These are phyloP conservation scores for Fusarium hostae DNA, from an alignment of 2,329 filamentous ascomycete genomes.

Conservation along the genomic window DNA sequence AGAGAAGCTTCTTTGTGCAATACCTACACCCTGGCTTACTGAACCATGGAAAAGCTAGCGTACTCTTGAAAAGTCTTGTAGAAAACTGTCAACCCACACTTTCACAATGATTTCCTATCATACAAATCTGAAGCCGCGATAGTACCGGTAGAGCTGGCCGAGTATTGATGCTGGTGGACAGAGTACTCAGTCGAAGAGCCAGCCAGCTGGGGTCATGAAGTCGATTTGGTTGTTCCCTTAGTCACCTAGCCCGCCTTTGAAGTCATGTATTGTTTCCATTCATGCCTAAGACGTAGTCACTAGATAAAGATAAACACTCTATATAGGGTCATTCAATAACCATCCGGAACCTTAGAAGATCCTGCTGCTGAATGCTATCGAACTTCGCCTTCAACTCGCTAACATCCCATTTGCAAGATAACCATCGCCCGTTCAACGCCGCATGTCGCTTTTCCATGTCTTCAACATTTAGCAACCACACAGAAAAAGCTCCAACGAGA, in stretches of 20 bases:
- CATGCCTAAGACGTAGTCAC: not conserved
- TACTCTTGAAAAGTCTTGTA: not conserved
- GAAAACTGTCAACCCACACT: not conserved
- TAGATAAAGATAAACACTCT: not conserved
- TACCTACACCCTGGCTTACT: not conserved
- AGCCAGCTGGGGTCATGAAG: not conserved
- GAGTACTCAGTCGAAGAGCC: not conserved
- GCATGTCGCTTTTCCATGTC: not conserved
- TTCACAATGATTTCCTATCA: not conserved
- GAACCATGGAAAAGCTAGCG: not conserved
- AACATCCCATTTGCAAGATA: conserved; percentile 16
- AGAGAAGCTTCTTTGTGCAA: rapidly evolving
- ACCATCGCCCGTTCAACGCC: not conserved
- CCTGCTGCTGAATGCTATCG: not conserved
- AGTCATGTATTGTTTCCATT: not conserved
- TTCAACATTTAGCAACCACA: not conserved
- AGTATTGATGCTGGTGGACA: not conserved
- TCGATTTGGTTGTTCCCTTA: not conserved
- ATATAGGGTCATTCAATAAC: not conserved
- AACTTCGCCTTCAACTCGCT: not conserved
- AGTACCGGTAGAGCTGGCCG: not conserved
- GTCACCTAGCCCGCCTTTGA: not conserved
- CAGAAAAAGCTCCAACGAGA: conserved; percentile 3
- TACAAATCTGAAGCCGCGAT: not conserved
- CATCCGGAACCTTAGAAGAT: conserved; percentile 5